These are phyloP conservation scores for Naganishia friedmannii DNA, from an alignment of 768 basidiomycete genomes.

Conservation along the genomic window DNA sequence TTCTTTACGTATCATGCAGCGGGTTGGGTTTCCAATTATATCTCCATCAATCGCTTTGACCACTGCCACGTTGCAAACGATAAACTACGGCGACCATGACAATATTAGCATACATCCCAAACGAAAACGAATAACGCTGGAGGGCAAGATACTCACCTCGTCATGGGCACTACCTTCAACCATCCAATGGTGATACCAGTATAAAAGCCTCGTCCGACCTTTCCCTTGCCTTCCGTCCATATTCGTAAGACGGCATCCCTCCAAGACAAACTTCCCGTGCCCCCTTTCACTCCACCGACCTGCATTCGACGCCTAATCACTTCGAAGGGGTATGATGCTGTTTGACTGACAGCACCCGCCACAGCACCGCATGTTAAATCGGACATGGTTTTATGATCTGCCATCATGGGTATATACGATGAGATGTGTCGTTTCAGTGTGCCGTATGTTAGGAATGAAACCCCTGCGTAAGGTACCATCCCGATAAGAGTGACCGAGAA, in stretches of 20 bases:
- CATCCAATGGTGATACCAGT: slow-evolving; percentile 88
- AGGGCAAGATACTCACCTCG: slow-evolving; percentile 51
- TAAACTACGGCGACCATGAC: slow-evolving; percentile 58
- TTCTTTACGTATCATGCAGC: background rate
- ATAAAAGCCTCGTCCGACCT: slow-evolving; percentile 85
- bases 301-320: slow-evolving; percentile 90
- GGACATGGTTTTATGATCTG: slow-evolving; percentile 56
- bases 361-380: slow-evolving; percentile 81
- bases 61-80: slow-evolving; percentile 88
- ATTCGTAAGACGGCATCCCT: slow-evolving; percentile 63
- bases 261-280: slow-evolving; percentile 63
- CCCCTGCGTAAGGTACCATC: slow-evolving; percentile 93
- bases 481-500: slow-evolving; percentile 86
- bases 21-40: slow-evolving; percentile 35
- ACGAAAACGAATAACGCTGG: background rate
- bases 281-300: slow-evolving; percentile 72
- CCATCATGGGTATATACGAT: slow-evolving; percentile 36
- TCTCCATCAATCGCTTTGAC: slow-evolving; percentile 60
- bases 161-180: slow-evolving; percentile 93
- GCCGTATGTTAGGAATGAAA: slow-evolving; percentile 90
- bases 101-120: background rate
- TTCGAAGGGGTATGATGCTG: slow-evolving; percentile 90
- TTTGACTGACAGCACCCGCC: slow-evolving; percentile 80
- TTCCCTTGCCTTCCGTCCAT: slow-evolving; percentile 61
- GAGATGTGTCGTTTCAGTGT: slow-evolving; percentile 59